Percentiles rank a stretch among this genome's conserved stretches.
These are phyloP conservation scores for Salix udensis DNA, from an alignment of 345 rosid species.

Conservation along the genomic window DNA sequence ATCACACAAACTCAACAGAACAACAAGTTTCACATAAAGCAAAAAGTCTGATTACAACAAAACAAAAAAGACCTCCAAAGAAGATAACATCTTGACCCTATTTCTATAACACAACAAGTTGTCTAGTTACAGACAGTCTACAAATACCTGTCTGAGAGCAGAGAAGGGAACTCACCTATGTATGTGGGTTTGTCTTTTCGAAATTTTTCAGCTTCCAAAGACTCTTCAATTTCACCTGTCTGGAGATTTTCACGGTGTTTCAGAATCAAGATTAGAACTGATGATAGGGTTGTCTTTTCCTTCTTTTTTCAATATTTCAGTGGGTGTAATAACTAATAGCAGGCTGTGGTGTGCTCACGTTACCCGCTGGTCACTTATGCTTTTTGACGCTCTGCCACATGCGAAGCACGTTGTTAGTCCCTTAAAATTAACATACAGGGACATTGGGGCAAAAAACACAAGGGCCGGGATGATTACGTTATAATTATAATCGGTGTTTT, in stretches of 20 bases:
- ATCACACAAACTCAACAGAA: neutral
- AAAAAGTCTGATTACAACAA: neutral
- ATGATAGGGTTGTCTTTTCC: neutral
- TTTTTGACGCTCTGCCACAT: neutral
- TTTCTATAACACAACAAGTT: neutral
- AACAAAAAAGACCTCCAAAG: neutral
- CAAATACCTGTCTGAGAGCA: neutral
- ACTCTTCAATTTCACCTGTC: neutral
- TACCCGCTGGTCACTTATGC: neutral
- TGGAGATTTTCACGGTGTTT: neutral
- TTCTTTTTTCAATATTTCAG: neutral
- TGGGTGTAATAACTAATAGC: neutral
- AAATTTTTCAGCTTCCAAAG: neutral
- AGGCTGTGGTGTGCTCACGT: neutral
- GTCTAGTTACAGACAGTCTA: neutral
- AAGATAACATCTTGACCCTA: neutral
- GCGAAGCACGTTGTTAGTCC: neutral
- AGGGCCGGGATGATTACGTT: no score
- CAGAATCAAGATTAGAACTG: neutral
- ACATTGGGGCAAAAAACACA: no score
- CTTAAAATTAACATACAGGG: no score
- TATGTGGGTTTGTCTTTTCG: neutral
- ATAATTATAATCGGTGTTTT: no score
- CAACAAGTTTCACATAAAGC: neutral
- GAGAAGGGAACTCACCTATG: neutral